Conservation (phyloP, 1,284 basidiomycete species). For the Crucibulum cyathiforme region DNA sequence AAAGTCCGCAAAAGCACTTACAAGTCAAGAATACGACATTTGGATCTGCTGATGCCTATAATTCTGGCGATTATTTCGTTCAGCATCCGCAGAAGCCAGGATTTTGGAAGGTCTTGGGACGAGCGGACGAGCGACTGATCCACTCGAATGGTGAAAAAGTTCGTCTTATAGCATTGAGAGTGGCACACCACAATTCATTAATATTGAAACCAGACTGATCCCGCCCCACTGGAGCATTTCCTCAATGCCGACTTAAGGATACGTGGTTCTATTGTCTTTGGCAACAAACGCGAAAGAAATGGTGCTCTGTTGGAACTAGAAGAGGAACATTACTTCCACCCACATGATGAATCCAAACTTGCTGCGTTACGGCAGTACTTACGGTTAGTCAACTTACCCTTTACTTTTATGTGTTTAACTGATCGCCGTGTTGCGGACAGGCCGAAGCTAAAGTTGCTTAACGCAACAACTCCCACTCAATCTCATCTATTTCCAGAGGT, state of each 20-base stretch:
- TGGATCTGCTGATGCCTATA: background rate
- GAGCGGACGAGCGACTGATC: background rate
- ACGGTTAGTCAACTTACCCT: too few relatives aligned
- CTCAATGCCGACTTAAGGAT: too few relatives aligned
- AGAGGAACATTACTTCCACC: too few relatives aligned
- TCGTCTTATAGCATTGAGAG: background rate
- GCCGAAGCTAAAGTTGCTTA: background rate
- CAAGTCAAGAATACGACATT: background rate
- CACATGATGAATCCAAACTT: too few relatives aligned
- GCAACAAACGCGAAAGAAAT: too few relatives aligned
- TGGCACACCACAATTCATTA: too few relatives aligned
- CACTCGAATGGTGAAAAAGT: background rate
- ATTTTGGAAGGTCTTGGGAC: background rate
- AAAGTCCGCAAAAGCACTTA: background rate
- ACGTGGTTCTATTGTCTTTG: too few relatives aligned
- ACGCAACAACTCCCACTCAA: background rate
- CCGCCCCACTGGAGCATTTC: too few relatives aligned
- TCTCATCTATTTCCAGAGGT: background rate
- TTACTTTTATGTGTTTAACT: background rate
- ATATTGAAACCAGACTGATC: too few relatives aligned
- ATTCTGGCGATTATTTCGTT: background rate
- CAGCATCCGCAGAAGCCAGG: background rate
- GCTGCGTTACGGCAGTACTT: too few relatives aligned
- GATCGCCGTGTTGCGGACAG: background rate
- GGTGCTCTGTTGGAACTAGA: too few relatives aligned